phyloP scores from a whole-genome alignment of 257 asterid species.

The Orobanche coerulescens region DNA sequence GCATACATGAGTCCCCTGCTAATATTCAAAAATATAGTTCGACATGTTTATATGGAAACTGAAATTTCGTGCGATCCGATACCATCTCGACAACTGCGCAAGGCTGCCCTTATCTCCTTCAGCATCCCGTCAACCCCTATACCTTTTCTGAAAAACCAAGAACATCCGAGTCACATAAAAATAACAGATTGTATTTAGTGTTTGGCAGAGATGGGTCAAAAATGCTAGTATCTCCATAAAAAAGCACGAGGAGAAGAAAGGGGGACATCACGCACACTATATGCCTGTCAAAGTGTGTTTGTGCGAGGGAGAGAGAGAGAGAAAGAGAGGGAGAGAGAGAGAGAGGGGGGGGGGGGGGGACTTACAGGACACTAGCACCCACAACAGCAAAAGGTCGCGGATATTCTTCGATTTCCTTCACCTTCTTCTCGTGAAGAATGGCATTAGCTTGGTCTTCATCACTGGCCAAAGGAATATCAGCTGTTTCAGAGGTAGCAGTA shows the following conservation, averaged over 20 bases:
- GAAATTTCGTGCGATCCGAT: constrained; percentile 12
- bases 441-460: constrained; percentile 27
- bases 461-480: constrained; percentile 14
- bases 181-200: not conserved
- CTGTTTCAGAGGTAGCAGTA: constrained; percentile 20
- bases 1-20: not conserved
- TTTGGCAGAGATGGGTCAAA: not conserved
- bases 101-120: constrained; percentile 55
- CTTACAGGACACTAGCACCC: constrained; percentile 95
- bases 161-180: not conserved
- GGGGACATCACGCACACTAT: no score
- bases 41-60: constrained; percentile 6
- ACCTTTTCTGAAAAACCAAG: constrained; percentile 53
- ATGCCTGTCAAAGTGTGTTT: no score
- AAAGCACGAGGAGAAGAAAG: not conserved
- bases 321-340: not conserved
- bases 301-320: no score
- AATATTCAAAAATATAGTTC: not conserved
- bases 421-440: constrained; percentile 34
- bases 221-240: not conserved
- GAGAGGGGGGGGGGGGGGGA: not conserved
- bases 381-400: constrained; percentile 76
- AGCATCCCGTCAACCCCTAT: constrained; percentile 46
- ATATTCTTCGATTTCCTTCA: constrained; percentile 76
- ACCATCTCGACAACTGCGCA: constrained; percentile 41